Conservation (phyloP, 176 grass and related monocot genomes). For the Eleusine coracana region DNA sequence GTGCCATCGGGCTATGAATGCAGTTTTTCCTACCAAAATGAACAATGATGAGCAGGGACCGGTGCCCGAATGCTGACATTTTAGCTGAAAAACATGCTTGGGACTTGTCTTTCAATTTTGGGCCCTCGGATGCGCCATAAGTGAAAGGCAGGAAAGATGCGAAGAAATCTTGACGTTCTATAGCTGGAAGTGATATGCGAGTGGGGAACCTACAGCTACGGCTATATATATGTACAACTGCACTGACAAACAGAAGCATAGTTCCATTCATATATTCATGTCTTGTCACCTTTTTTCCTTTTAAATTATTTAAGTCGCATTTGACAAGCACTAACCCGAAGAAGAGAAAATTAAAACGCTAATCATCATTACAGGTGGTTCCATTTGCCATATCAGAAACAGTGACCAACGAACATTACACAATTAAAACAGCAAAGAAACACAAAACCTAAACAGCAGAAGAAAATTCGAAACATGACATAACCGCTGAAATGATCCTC, state of each 20-base stretch:
- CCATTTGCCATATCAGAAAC: not conserved
- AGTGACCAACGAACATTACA: too few species aligned
- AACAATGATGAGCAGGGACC: not conserved
- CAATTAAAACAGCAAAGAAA: too few species aligned
- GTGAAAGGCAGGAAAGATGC: not conserved
- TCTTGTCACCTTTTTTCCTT: not conserved
- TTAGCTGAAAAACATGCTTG: not conserved
- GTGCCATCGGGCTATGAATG: not conserved
- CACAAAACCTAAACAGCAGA: not conserved
- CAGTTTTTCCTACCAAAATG: not conserved
- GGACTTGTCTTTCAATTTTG: not conserved
- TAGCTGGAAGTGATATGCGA: not conserved
- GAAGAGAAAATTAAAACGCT: not conserved
- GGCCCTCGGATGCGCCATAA: not conserved
- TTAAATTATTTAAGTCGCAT: not conserved
- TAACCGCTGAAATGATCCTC: not conserved
- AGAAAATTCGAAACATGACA: not conserved
- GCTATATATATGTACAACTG: not conserved
- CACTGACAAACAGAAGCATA: not conserved
- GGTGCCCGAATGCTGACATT: not conserved
- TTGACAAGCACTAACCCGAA: not conserved
- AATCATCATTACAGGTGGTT: not conserved
- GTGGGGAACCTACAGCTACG: not conserved
- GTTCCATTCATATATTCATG: not conserved
- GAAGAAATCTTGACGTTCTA: not conserved